Conservation (phyloP, 805 yeast species). For the Komagataella mondaviorum region DNA sequence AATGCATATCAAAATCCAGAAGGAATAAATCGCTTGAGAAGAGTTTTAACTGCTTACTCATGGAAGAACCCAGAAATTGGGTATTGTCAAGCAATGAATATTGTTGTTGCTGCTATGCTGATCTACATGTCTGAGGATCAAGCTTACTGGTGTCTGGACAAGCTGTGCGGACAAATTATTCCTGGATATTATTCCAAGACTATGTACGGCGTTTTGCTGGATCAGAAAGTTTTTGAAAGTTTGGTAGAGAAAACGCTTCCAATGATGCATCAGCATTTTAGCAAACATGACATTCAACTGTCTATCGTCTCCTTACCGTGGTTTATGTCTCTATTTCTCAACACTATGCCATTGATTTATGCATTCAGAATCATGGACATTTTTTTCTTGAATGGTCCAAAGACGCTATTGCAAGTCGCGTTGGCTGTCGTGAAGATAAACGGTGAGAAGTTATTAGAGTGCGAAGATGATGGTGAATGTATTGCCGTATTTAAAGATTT, state of each 20-base stretch:
- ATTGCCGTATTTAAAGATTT: slow-evolving; percentile 75
- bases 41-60: slow-evolving; percentile 86
- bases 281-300: slow-evolving; percentile 71
- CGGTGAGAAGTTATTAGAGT: slow-evolving; percentile 67
- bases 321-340: slow-evolving; percentile 83
- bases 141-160: slow-evolving; percentile 85
- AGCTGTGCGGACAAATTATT: slow-evolving; percentile 69
- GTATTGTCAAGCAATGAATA: slow-evolving; percentile 98
- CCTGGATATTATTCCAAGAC: slow-evolving; percentile 96
- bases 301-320: slow-evolving; percentile 92
- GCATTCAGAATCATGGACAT: slow-evolving; percentile 89
- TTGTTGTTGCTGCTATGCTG: slow-evolving; percentile 66
- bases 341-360: slow-evolving; percentile 87
- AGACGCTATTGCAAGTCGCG: slow-evolving; percentile 83
- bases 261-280: slow-evolving; percentile 69
- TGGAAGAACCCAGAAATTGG: slow-evolving; percentile 98
- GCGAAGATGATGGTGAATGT: slow-evolving; percentile 88
- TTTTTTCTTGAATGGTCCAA: slow-evolving; percentile 81
- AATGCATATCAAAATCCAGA: slow-evolving; percentile 81
- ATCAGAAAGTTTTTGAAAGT: slow-evolving; percentile 87
- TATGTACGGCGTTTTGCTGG: slow-evolving; percentile 93
- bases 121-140: slow-evolving; percentile 92
- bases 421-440: slow-evolving; percentile 80
- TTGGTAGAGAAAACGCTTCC: slow-evolving; percentile 88
- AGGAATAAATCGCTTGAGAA: slow-evolving; percentile 73